Conservation (phyloP, 78 protist genomes). For the Monosiga brevicollis region DNA sequence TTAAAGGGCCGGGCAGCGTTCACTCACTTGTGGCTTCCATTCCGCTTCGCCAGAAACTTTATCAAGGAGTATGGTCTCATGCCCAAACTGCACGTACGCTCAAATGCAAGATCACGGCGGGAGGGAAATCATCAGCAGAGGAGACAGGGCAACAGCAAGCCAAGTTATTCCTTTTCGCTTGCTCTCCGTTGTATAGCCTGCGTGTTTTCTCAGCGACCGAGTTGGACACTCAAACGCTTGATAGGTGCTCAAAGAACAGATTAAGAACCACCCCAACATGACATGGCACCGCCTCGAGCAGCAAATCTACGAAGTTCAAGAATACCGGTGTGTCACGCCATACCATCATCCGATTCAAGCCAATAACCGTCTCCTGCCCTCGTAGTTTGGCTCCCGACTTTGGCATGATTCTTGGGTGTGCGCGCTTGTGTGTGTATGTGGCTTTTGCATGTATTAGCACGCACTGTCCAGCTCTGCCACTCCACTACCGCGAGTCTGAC, state of each 20-base stretch:
- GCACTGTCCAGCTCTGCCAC: background rate
- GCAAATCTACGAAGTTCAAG: background rate
- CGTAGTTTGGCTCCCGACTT: too few relatives aligned
- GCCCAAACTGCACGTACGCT: too few relatives aligned
- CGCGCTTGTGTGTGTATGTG: background rate
- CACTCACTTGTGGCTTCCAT: too few relatives aligned
- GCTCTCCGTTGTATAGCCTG: too few relatives aligned
- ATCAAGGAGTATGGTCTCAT: background rate
- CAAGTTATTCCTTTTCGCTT: too few relatives aligned
- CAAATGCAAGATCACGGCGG: too few relatives aligned
- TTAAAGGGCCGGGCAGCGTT: background rate
- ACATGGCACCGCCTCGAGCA: background rate
- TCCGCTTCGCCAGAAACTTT: background rate
- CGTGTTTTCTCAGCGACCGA: too few relatives aligned
- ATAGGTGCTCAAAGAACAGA: background rate
- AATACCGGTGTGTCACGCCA: background rate
- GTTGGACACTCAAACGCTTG: too few relatives aligned
- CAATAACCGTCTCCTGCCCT: background rate
- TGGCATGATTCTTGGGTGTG: too few relatives aligned
- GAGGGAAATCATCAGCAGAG: too few relatives aligned
- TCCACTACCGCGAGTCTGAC: background rate
- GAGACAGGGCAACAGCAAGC: too few relatives aligned
- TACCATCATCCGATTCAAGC: background rate
- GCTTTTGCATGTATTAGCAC: background rate
- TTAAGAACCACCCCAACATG: background rate